Base-by-base conservation (phyloP, 2,329 filamentous ascomycete species). In the Coniella lustricola region DNA sequence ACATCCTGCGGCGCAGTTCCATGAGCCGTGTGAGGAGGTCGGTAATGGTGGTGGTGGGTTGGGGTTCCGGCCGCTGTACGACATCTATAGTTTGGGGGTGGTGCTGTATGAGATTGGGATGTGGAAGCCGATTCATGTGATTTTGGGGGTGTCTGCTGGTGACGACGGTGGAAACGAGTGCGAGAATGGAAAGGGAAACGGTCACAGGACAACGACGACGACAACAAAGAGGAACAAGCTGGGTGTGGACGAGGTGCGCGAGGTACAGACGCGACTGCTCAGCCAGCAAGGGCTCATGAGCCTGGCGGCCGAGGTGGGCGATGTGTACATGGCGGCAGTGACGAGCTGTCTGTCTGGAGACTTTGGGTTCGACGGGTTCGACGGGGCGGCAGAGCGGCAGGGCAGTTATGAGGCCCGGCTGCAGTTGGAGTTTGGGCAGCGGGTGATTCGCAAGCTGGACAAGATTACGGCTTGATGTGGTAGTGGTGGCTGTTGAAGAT, bases 101-200 rank as follows among this genome's bases (percentile, higher is more conserved):
- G 59, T 77, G 13, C 54, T 77, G 21, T 56, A 75, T 4, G 74
- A 78, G 54, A 69, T 77, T n/a, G 72, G 70, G 3, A 64, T 69
- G 53, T 76, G 74, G 73, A 59, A 66, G 50, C 67, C 68, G 1
- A 65, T 76, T 32, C 63, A 72, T 16, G 46, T 48, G 16, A 60
- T 75, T 5, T 45, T 74, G 34, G 49, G 47, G 1, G 31, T 49
- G 35, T 17, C 25, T 2, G 14, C 29, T 21, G 21, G 20, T 14
- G 7, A 20, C 8, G 47, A 42, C 7, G 5, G 25, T 29, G 25
- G 10, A 5, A 10, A 5, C 5, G 25, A 10, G 5, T 5, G 10
- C 25, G 25, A 29, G 5, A 29, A 29, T 10, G 10, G 5, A 5
- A 5, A 29, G 25, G 25, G 25, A 29, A 10, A 10, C 25, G 10